Base-by-base conservation (phyloP, 371 early-diverging fungal species). In the Circinella umbellata region DNA sequence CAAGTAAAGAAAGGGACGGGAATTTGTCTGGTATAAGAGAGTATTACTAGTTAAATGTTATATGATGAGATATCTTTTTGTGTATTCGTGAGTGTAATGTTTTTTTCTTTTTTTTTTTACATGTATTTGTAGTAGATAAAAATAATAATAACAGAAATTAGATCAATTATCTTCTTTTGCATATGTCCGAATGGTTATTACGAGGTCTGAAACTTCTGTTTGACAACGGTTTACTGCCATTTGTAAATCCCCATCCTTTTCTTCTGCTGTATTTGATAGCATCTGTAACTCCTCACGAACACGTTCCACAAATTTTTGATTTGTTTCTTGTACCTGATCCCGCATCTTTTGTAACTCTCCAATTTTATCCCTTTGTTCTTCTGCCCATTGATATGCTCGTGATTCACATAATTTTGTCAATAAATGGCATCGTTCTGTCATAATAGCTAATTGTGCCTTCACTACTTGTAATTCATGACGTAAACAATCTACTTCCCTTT, bases 191-290 rank as follows among this genome's bases (percentile, higher is more conserved):
- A 76, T 71, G 53, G 72, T 72, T 17, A 59, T 49, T 35, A 76
- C 63, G 18, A 78, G 64, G 9, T 62, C 70, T 38, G 77, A 61
- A 7, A 76, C 73, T 37, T 76, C 80, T 18, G 76, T 69, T 61
- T 71, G 68, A 57, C 80, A 78, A n/a, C 74, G 62, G 15, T 17
- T 42, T 7, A 74, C 69, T 38, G 74, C 69, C 0, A 62, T 34
- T 10, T 66, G 66, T 20, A 79, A 46, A 51, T 53, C 47, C 27
- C 49, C 49, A 36, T 49, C 64, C 0, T 59, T n/a, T n/a, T 55
- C 53, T 5, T 69, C 53, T 0, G 64, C 48, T 10, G 18, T 34
- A 4, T 55, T 53, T 13, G 70, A 37, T 18, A 72, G 48, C n/a
- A 54, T 15, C 72, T 74, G 37, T 68, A 69, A 63, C 27, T 69